Base-by-base conservation (phyloP, 176 grass and related monocot species). In the Musa acuminata region DNA sequence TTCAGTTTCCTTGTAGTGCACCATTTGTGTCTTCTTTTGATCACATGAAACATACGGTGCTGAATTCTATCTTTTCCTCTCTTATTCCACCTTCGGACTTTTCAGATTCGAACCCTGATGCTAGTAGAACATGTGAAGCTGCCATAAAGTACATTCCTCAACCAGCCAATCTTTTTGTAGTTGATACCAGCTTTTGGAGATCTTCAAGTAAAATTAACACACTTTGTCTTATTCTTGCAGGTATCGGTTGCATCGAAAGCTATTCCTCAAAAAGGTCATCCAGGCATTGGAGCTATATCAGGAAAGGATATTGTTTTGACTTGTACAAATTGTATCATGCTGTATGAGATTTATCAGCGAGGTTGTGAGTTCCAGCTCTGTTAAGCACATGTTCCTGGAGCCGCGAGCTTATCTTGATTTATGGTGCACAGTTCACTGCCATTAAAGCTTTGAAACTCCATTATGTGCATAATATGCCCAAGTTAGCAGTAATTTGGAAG, bases 191-290 rank as follows among this genome's bases (percentile, higher is more conserved):
- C 9, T 72, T 14, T 8, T 64, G 27, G 48, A 29, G 21, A 26
- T 69, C 12, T 70, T 78, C 2, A 5, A 24, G 51, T 20, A 11
- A 70, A 24, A 54, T 67, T 58, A 75, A 22, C 51, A 72, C 43
- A 22, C 24, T 65, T 24, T n/a, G 49, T 64, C 13, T 52, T 52
- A 25, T 27, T 80, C 24, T 19, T 12, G 27, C 80, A 93, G 94
- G 81, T 98, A 93, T 78, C 83, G 90, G 13, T 74, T 97, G 69
- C 90, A 97, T 14, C 79, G 87, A 73, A 97, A 97, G 80, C 69
- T 93, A 78, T 87, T 97, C 8, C 62, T 97, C 1, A 72, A 85
- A 67, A 97, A 93, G 78, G 78, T 93, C 67, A 97, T 93, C 2
- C 85, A 89, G 17, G 78, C 90, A 50, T 81, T 97, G 78, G 83